A percentile compares a stretch with the other conserved stretches of the same genome.
Evolutionary conservation across 805 yeast species (phyloP).

Genomic region (Scheffersomyces coipomensis): DNA sequence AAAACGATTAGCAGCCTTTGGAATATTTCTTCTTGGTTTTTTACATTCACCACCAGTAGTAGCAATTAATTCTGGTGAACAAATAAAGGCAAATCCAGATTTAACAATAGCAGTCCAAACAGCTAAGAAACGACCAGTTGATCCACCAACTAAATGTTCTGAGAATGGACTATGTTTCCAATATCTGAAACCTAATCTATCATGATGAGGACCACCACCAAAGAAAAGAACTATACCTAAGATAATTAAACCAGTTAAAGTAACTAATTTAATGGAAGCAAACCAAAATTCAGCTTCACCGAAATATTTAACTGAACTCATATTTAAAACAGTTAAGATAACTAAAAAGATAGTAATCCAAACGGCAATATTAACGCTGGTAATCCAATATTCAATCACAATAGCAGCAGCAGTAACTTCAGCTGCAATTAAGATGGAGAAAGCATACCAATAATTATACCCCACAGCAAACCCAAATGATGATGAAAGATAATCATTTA

Average conservation of each 20-base stretch:
- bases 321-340: constrained; percentile 23
- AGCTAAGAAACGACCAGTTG: constrained; percentile 62
- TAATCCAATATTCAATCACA: constrained; percentile 34
- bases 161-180: constrained; percentile 40
- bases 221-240: constrained; percentile 34
- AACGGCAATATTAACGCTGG: constrained; percentile 30
- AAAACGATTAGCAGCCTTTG: constrained; percentile 60
- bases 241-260: constrained; percentile 30
- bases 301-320: constrained; percentile 27
- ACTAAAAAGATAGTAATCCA: constrained; percentile 37
- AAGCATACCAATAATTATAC: constrained; percentile 34
- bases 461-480: constrained; percentile 34
- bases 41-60: constrained; percentile 59
- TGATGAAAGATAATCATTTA: constrained; percentile 23
- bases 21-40: constrained; percentile 36
- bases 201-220: constrained; percentile 38
- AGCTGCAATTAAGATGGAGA: constrained; percentile 31
- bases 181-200: constrained; percentile 46
- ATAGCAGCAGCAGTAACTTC: constrained; percentile 37
- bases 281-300: constrained; percentile 40
- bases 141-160: constrained; percentile 47
- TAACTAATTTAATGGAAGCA: constrained; percentile 29
- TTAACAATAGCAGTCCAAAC: constrained; percentile 62
- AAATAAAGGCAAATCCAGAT: constrained; percentile 64
- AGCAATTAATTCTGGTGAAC: constrained; percentile 65